Percentiles rank a stretch among this genome's conserved stretches.
Conservation (phyloP, 352 stramenopile genomes). For the Globisporangium ultimum region DNA sequence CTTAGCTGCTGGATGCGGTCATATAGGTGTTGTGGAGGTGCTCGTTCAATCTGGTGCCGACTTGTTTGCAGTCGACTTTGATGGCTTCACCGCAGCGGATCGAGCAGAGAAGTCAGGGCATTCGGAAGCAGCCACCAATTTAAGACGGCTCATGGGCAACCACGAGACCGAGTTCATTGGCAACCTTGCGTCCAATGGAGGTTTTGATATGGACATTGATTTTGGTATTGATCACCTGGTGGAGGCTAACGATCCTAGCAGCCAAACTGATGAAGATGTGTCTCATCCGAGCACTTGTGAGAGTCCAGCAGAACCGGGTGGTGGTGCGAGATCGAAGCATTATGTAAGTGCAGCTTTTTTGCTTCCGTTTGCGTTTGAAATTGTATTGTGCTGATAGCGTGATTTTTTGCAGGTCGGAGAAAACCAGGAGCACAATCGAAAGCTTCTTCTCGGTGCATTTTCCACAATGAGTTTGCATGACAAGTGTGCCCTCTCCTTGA, state of each 20-base stretch:
- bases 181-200: constrained; percentile 11
- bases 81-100: constrained; percentile 67
- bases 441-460: constrained; percentile 78
- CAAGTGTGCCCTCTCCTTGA: constrained; percentile 81
- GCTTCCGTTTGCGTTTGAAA: constrained; percentile 14
- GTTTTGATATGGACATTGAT: constrained; percentile 51
- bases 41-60: constrained; percentile 62
- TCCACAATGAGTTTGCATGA: constrained; percentile 88
- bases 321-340: constrained; percentile 28
- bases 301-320: constrained; percentile 22
- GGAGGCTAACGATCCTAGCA: constrained; percentile 5
- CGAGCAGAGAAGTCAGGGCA: constrained; percentile 78
- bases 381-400: not conserved
- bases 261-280: constrained; percentile 3
- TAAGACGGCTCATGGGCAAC: constrained; percentile 42
- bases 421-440: constrained; percentile 82
- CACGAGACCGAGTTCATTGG: not conserved
- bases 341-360: constrained; percentile 27
- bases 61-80: constrained; percentile 60
- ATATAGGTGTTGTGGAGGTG: constrained; percentile 61
- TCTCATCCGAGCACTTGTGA: constrained; percentile 33
- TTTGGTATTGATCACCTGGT: constrained; percentile 20
- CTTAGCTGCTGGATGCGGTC: constrained; percentile 72
- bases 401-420: constrained; percentile 40
- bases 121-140: constrained; percentile 32